phyloP scores from a whole-genome alignment of 768 basidiomycete genomes.

The Leccinum uliginosum region DNA sequence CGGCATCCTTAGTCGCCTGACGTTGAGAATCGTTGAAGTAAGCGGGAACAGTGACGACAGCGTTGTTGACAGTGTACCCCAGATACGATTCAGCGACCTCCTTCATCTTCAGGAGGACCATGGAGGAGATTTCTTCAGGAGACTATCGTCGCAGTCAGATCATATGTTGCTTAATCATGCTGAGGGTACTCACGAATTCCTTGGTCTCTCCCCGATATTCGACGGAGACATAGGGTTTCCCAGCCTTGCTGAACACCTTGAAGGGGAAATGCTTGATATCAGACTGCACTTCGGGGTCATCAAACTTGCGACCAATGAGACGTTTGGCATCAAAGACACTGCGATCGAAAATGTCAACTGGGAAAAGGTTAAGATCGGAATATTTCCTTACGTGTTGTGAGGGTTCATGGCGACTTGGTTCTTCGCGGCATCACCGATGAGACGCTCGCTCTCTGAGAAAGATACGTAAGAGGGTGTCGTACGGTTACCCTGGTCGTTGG shows the following conservation, averaged over 20 bases:
- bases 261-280: slow-evolving; percentile 94
- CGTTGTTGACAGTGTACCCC: slow-evolving; percentile 77
- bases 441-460: slow-evolving; percentile 91
- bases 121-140: slow-evolving; percentile 96
- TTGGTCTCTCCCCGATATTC: slow-evolving; percentile 92
- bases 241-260: slow-evolving; percentile 78
- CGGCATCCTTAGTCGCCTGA: slow-evolving; percentile 97
- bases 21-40: slow-evolving; percentile 99
- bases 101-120: slow-evolving; percentile 98
- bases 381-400: slow-evolving; percentile 62
- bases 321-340: slow-evolving; percentile 98
- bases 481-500: slow-evolving; percentile 92
- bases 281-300: slow-evolving; percentile 78
- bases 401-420: slow-evolving; percentile 99
- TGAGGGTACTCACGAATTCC: slow-evolving; percentile 66
- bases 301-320: slow-evolving; percentile 91
- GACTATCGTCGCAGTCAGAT: slow-evolving; percentile 47
- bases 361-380: background rate
- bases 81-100: slow-evolving; percentile 97
- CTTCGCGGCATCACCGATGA: slow-evolving; percentile 99
- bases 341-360: slow-evolving; percentile 11
- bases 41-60: slow-evolving; percentile 94
- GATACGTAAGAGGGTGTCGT: slow-evolving; percentile 96
- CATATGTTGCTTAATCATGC: slow-evolving; percentile 2
- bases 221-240: slow-evolving; percentile 86